phyloP scores from a whole-genome alignment of 1,284 basidiomycete species.

The Rhodotorula mucilaginosa region DNA sequence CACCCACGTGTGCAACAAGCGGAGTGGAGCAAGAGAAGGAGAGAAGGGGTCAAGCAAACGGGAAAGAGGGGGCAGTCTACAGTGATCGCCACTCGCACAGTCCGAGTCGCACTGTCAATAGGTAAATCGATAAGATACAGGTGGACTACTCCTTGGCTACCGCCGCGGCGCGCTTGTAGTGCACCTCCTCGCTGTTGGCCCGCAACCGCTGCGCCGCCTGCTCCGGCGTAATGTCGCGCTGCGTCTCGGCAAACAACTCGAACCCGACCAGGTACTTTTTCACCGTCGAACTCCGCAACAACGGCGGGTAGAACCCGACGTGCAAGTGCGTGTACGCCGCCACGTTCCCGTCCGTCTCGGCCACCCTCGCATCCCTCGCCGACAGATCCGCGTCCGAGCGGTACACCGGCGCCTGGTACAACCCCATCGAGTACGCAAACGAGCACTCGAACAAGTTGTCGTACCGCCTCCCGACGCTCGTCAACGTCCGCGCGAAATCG shows the following conservation, averaged over 20 bases:
- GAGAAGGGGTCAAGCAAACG: neutral
- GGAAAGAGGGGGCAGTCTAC: neutral
- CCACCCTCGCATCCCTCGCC: conserved; percentile 48
- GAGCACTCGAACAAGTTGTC: conserved; percentile 74
- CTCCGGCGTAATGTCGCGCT: conserved; percentile 86
- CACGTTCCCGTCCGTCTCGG: conserved; percentile 46
- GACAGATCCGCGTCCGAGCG: neutral
- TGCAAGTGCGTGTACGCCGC: conserved; percentile 68
- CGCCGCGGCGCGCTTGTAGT: conserved; percentile 51
- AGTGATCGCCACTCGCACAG: neutral
- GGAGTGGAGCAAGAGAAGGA: neutral
- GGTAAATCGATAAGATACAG: too few species aligned
- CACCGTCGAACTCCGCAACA: conserved; percentile 76
- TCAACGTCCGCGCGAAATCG: conserved; percentile 66
- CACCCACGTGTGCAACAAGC: neutral
- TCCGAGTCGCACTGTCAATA: too few species aligned
- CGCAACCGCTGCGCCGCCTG: conserved; percentile 73
- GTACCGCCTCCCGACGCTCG: conserved; percentile 68
- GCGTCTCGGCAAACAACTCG: conserved; percentile 86
- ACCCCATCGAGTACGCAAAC: conserved; percentile 96
- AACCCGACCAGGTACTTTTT: conserved; percentile 90
- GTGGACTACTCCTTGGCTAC: neutral
- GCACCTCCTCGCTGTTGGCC: conserved; percentile 54
- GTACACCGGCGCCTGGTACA: conserved; percentile 75
- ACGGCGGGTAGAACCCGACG: conserved; percentile 83